Conservation (phyloP, 139 green algal genomes). For the Tetradesmus lagerheimii region DNA sequence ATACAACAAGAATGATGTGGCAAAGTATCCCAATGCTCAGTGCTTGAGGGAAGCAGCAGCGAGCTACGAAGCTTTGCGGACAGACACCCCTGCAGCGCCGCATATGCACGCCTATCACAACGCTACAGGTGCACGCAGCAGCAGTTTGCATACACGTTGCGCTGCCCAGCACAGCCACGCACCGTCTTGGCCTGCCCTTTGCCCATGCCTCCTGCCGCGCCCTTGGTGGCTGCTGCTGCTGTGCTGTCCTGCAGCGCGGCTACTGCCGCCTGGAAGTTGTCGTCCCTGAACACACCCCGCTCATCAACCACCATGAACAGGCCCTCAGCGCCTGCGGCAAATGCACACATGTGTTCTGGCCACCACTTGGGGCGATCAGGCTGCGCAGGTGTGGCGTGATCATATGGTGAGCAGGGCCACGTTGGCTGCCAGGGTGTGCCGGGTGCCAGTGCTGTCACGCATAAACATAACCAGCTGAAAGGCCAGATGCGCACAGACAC, state of each 20-base stretch:
- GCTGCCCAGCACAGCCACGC: background rate
- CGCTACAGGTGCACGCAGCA: background rate
- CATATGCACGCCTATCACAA: too few species aligned
- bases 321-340: slow-evolving; percentile 61
- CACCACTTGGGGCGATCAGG: background rate
- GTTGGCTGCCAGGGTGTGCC: too few species aligned
- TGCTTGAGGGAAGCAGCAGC: slow-evolving; percentile 34
- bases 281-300: slow-evolving; percentile 67
- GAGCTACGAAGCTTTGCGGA: slow-evolving; percentile 41
- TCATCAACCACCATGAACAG: slow-evolving; percentile 84
- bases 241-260: slow-evolving; percentile 45
- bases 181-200: slow-evolving; percentile 7
- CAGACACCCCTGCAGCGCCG: background rate
- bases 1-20: slow-evolving; percentile 30
- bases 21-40: slow-evolving; percentile 41
- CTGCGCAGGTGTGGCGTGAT: background rate
- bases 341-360: too few species aligned
- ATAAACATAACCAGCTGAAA: background rate
- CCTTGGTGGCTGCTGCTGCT: slow-evolving; percentile 33
- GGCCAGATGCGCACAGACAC: background rate
- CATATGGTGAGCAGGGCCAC: background rate
- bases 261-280: slow-evolving; percentile 68
- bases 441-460: too few species aligned
- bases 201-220: background rate
- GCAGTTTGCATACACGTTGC: background rate